These are phyloP conservation scores for Phellopilus nigrolimitatus DNA, from an alignment of 1,284 basidiomycete species.

Conservation along the genomic window DNA sequence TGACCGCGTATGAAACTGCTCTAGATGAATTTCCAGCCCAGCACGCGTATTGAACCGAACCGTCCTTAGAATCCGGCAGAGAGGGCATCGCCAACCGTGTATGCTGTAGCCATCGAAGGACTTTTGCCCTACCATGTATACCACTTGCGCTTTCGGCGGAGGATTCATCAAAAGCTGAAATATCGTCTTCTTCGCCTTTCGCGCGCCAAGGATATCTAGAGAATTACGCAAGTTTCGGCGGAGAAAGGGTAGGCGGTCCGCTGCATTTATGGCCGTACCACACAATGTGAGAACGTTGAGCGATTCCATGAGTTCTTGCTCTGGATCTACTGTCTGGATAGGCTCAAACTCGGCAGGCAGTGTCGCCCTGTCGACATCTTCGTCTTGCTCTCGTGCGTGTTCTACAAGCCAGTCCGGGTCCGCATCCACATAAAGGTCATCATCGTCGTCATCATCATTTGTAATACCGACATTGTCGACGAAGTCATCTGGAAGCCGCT, in stretches of 20 bases:
- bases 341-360: too few relatives aligned
- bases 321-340: too few relatives aligned
- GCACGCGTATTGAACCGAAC: slow-evolving; percentile 41
- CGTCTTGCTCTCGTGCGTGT: not conserved
- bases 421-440: not conserved
- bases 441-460: not conserved
- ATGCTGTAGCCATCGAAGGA: not conserved
- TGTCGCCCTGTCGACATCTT: too few relatives aligned
- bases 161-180: not conserved
- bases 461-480: too few relatives aligned
- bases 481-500: not conserved
- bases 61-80: slow-evolving; percentile 47
- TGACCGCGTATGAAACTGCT: slow-evolving; percentile 49
- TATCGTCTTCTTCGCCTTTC: not conserved
- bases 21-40: slow-evolving; percentile 50
- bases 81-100: slow-evolving; percentile 48
- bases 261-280: not conserved
- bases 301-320: not conserved
- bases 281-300: not conserved
- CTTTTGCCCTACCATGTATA: slow-evolving; percentile 1
- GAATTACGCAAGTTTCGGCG: slow-evolving; percentile 16
- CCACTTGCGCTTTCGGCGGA: not conserved
- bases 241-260: slow-evolving; percentile 15
- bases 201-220: slow-evolving; percentile 3
- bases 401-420: not conserved